Conservation (phyloP, 1,139 yeast genomes). For the Magnusiomyces fungicola region DNA sequence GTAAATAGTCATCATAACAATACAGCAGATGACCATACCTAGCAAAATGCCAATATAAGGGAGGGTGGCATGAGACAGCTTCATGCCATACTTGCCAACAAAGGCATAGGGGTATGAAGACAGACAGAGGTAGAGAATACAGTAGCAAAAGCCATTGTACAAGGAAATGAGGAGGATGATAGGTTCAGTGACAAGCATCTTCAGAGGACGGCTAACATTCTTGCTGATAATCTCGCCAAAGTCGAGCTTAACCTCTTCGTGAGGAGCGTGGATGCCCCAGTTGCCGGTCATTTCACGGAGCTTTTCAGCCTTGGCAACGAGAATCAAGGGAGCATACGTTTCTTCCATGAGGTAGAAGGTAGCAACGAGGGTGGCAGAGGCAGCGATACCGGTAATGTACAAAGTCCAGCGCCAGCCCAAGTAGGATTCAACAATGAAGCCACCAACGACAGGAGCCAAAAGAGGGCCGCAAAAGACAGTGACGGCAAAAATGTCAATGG, state of each 20-base stretch:
- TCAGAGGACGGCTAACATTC: slow-evolving; percentile 61
- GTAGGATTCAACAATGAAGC: slow-evolving; percentile 32
- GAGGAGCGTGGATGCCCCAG: slow-evolving; percentile 84
- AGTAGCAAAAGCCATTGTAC: slow-evolving; percentile 80
- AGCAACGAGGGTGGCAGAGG: slow-evolving; percentile 32
- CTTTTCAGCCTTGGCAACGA: slow-evolving; percentile 40
- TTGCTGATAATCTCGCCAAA: slow-evolving; percentile 48
- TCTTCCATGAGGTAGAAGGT: slow-evolving; percentile 38
- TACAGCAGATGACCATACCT: slow-evolving; percentile 34
- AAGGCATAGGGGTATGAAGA: slow-evolving; percentile 78
- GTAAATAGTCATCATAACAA: slow-evolving; percentile 32
- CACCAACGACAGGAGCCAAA: slow-evolving; percentile 52
- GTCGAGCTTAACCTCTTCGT: slow-evolving; percentile 59
- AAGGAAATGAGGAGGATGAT: slow-evolving; percentile 59
- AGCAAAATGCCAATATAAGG: slow-evolving; percentile 42
- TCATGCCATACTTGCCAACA: slow-evolving; percentile 48
- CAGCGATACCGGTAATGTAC: slow-evolving; percentile 48
- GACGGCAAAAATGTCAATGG: slow-evolving; percentile 56
- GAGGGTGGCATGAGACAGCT: slow-evolving; percentile 46
- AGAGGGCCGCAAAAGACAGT: slow-evolving; percentile 72
- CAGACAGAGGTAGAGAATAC: slow-evolving; percentile 66
- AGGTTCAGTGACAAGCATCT: slow-evolving; percentile 66
- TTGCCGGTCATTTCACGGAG: slow-evolving; percentile 45
- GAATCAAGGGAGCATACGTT: slow-evolving; percentile 40
- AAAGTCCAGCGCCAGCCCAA: slow-evolving; percentile 56